Evolutionary conservation across 345 rosid genomes (phyloP), one percentile per base, ranked within the genome.

Genomic region (Camelina laxa): DNA sequence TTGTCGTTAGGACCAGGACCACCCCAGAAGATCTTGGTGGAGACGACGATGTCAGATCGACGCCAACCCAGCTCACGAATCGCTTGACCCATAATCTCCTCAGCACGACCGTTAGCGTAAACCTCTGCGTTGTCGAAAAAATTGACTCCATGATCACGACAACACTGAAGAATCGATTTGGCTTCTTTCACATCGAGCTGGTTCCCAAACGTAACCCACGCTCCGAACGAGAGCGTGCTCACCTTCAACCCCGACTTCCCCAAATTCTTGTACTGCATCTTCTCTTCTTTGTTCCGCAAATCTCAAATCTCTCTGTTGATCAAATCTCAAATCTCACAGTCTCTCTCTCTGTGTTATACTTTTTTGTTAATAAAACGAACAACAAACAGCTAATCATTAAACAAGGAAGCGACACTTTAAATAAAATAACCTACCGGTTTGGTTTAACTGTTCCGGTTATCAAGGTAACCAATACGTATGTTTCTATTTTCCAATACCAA

Each of bases 111-210:
- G 64, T 90, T 92, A 69, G 97, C 97, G 63, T 95, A 95, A 63
- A 95, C 99, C 85, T 95, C 97, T 21, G 99, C 97, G 85, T 95
- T 95, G 66, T 95, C 99, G 83, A 95, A 95, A 91, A 95, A 95
- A 81, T 92, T 95, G 77, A 95, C 99, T 20, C 99, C 97, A 38
- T 82, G 61, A 75, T 90, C 97, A 2, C 95, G 82, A 85, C 98
- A 90, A 78, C 99, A 95, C 76, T 90, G 97, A 33, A 92, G 85
- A 51, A 95, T 76, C 33, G 99, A 91, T 72, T 92, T 95, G 4
- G 94, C 99, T 65, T 95, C 99, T 73, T 92, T 95, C 31, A 95
- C 97, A 74, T 95, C 99, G 6, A 95, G 88, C 81, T 95, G 97
- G 78, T 95, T 95, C 21, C 99, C 97, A 80, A 95, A 95, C 72